Base-by-base conservation (phyloP, 228 moss, liverwort and hornwort species). In the Sphagnum magellanicum region DNA sequence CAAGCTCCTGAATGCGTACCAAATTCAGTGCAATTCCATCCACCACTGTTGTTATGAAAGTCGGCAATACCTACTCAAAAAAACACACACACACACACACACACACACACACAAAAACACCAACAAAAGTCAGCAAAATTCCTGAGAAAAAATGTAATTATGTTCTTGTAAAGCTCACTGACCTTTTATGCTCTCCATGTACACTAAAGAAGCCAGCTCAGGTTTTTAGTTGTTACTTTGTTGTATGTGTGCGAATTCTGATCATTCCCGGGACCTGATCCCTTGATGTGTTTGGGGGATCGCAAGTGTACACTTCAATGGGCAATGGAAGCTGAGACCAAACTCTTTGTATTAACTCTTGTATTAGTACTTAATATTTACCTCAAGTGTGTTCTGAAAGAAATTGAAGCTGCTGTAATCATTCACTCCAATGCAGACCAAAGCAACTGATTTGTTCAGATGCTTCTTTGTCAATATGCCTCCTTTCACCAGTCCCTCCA, bases 341-440 rank as follows among this genome's bases (percentile, higher is more conserved):
- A 32, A 32, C 32, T 32, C 3, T 32, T 32, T 2, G 32, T 3
- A 32, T 32, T 32, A 32, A 32, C 32, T 32, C 32, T 32, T 32
- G 32, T 32, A 32, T 32, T 62, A 62, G 62, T 32, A 4, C 3
- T 62, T 62, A 32, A n/a, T 7, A 62, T 4, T 58, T 9, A 7
- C 16, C 61, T 62, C 11, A 16, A 16, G 61, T 62, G 8, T 6
- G 6, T 62, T 13, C 4, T n/a, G 14, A 62, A 16, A 16, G 61
- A 16, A 14, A 58, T 84, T 76, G 81, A 78, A 74, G 15, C 74
- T 15, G 60, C 69, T 81, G 50, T 85, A 85, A 65, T 85, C 85
- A 65, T 85, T 85, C 58, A 85, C 74, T 46, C 78, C 85, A 17
- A 85, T 78, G 50, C 81, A 78, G 51, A 85, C 76, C 65, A 85